Evolutionary conservation across 2,329 filamentous ascomycete species (phyloP), one percentile per base, ranked within the genome.

Genomic region (Microdochium bolleyi): DNA sequence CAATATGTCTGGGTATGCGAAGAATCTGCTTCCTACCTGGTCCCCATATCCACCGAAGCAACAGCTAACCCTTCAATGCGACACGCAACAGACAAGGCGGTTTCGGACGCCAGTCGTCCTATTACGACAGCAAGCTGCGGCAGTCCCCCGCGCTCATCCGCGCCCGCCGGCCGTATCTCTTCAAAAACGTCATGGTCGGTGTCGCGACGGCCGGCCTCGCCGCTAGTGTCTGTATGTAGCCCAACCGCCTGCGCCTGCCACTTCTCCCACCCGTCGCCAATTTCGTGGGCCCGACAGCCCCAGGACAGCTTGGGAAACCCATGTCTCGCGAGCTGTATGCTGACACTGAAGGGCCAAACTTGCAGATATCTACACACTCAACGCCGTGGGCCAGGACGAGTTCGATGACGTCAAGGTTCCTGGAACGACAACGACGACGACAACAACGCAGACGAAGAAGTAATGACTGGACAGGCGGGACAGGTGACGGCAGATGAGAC

Each of bases 401-500:
- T 99, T 99, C 73, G 89, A 92, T 54, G 94, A 99, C 67, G 92
- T 97, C 62, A 85, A 90, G 67, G 86, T 97, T 37, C 94, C 94
- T 25, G 88, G 89, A 67, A 76, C 80, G 51, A 86, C 89, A 49
- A 69, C 72, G 50, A 72, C 44, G 13, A 48, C 9, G 19, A 46
- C 10, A 41, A 41, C 37, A n/a, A 49, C 25, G 27, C 19, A 19
- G 13, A 24, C 48, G 48, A 25, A 49, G 25, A 49, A 49, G 19
- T 46, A 19, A 46, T 8, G 19, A 16, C 21, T 5, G 10, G 41
- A 46, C 7, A 46, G 3, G 3, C 3, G n/a, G 41, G 41, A 16
- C 3, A 14, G 8, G 30, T 34, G 19, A 46, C 5, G 11, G 16
- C 4, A 22, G 5, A 21, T 21, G 41, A 46, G 37, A n/a, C 5